Evolutionary conservation across 495 filamentous ascomycete species (phyloP), one percentile per base, ranked within the genome.

Genomic region (Staphylotrichum tortipilum): DNA sequence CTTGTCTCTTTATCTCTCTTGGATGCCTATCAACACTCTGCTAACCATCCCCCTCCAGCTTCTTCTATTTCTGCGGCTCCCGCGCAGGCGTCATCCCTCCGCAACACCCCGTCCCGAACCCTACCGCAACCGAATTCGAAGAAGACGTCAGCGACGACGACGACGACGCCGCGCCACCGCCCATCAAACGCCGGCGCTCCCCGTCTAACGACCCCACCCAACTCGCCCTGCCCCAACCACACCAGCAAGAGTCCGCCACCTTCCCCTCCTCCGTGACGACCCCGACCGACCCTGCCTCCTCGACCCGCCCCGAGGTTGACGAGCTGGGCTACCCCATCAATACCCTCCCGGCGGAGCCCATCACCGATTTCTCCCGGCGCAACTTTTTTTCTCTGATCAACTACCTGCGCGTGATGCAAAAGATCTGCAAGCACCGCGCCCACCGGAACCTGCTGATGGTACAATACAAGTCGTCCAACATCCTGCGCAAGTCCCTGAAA

Each of bases 341-440:
- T 58, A 67, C 69, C 22, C 62, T 72, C 14, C 87, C 89, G 3
- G 78, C 83, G 24, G 82, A 86, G 49, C 88, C 88, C 21, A 89
- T 96, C 53, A 95, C 86, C 7, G 80, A 81, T 55, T 97, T 86
- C 74, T 91, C 87, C 21, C 89, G 88, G 67, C 86, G 94, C 54
- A 90, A 91, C 69, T 94, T 97, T 76, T 94, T 90, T 75, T 83
- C 86, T 7, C 77, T 81, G 44, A 95, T 96, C 75, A 96, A 92
- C 68, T 86, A 89, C 68, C 77, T 98, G 15, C 89, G 94, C 54
- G 79, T 95, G 46, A 85, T 97, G 79, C 92, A 97, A 63, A 98
- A 98, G 66, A 85, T 97, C 49, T 94, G 89, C 64, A 92, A 94
- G 54, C 74, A 83, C 64, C 95, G 96, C 65, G 86, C 89, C 3